These are phyloP conservation scores for Solanum chilense DNA, from an alignment of 257 asterid genomes.

Conservation along the genomic window DNA sequence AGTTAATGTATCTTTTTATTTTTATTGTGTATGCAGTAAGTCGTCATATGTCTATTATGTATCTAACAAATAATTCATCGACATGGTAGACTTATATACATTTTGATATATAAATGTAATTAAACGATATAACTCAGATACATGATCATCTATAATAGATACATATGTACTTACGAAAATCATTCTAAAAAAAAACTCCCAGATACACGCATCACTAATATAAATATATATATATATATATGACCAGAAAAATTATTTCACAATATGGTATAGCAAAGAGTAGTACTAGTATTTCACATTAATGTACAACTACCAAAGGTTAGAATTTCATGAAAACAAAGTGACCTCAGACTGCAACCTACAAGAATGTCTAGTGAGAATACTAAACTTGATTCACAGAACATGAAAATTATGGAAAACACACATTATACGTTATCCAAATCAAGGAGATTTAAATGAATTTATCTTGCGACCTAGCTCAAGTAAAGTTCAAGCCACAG, in stretches of 20 bases:
- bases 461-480: not conserved
- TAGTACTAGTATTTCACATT: not conserved
- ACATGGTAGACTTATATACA: too few species aligned
- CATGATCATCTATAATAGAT: too few species aligned
- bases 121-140: too few species aligned
- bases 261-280: not conserved
- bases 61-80: too few species aligned
- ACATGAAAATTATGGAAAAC: not conserved
- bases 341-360: not conserved
- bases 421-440: not conserved
- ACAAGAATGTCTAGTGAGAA: not conserved
- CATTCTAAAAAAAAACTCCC: too few species aligned
- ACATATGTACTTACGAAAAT: too few species aligned
- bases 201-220: too few species aligned
- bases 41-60: too few species aligned
- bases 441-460: not conserved
- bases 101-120: too few species aligned
- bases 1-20: too few species aligned
- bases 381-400: not conserved
- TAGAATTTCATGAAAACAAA: not conserved
- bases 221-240: too few species aligned
- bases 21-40: too few species aligned
- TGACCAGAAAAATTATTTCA: not conserved
- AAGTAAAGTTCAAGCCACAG: not conserved
- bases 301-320: not conserved